Evolutionary conservation across 2,329 filamentous ascomycete species (phyloP), one percentile per base, ranked within the genome.

Genomic region (Venturia nashicola): DNA sequence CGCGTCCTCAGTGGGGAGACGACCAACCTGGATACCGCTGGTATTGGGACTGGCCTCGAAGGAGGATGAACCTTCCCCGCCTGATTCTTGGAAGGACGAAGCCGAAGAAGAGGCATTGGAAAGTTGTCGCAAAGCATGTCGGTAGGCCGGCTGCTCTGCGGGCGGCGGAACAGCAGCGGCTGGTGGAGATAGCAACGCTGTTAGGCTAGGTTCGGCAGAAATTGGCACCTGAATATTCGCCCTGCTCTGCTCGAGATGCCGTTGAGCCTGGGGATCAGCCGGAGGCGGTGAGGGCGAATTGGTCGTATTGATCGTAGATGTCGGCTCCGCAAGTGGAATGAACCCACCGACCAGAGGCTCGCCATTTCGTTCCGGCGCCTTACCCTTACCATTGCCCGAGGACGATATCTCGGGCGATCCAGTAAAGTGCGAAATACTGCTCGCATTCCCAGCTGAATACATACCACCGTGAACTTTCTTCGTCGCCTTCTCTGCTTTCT

Each of bases 71-170:
- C 36, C 57, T 61, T 62, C 61, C 3, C 27, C 42, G 4, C 46
- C 42, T 27, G 46, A 48, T 42, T 93, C 90, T 0, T 85, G 79
- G 14, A 87, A 79, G 0, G 90, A 96, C 0, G 91, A 95, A 9
- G 86, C 86, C 0, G 89, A 83, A 0, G 91, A 96, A 0, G 92
- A 96, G 1, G 90, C 88, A 68, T 88, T 96, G 67, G 91, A 96
- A 75, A 94, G 86, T 69, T 95, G 88, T 32, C 91, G 85, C 20
- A 94, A 78, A 72, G 91, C 87, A 1, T 88, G 89, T 5, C 84
- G 83, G 48, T 83, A 74, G 6, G 79, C 75, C 68, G 66, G 61
- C 64, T 36, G 66, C 64, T 34, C 67, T 66, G 61, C 73, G 71
- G 66, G 81, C 78, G 2, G 78, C 78, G 3, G 14, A 32, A 34